phyloP scores from a whole-genome alignment of 2,329 filamentous ascomycete genomes.

The Colletotrichum sublineola region DNA sequence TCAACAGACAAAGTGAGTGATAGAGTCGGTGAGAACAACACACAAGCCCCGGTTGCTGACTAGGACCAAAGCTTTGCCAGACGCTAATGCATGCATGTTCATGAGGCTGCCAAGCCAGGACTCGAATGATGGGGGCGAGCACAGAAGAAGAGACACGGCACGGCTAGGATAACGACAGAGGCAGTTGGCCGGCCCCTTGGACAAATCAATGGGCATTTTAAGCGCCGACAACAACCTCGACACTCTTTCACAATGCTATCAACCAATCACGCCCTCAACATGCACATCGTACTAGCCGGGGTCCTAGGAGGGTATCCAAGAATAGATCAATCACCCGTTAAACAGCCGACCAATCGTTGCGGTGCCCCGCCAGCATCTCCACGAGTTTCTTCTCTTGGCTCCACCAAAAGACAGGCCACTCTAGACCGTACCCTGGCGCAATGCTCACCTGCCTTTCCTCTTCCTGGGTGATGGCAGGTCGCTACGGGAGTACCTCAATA shows the following conservation, averaged over 20 bases:
- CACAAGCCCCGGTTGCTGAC: slow-evolving; percentile 10
- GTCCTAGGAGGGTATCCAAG: slow-evolving; percentile 38
- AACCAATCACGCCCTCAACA: slow-evolving; percentile 42
- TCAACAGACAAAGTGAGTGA: neutral
- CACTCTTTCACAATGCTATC: slow-evolving; percentile 35
- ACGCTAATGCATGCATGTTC: slow-evolving; percentile 36
- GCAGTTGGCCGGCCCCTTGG: neutral
- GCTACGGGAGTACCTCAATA: slow-evolving; percentile 24
- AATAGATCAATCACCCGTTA: slow-evolving; percentile 43
- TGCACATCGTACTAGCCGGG: slow-evolving; percentile 24
- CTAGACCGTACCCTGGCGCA: slow-evolving; percentile 27
- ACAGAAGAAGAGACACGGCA: slow-evolving; percentile 21
- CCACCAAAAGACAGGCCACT: slow-evolving; percentile 38
- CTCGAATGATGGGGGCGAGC: slow-evolving; percentile 20
- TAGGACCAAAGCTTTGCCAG: slow-evolving; percentile 26
- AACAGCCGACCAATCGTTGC: slow-evolving; percentile 36
- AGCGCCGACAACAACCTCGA: slow-evolving; percentile 43
- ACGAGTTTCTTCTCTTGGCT: slow-evolving; percentile 34
- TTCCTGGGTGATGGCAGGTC: slow-evolving; percentile 21
- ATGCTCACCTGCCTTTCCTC: slow-evolving; percentile 28
- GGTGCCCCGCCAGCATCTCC: slow-evolving; percentile 16
- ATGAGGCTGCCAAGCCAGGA: slow-evolving; percentile 10
- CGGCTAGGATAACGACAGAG: slow-evolving; percentile 5
- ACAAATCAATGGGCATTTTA: slow-evolving; percentile 39
- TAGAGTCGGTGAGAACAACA: slow-evolving; percentile 25